Conservation (phyloP, 345 rosid species). For the Corchorus olitorius region DNA sequence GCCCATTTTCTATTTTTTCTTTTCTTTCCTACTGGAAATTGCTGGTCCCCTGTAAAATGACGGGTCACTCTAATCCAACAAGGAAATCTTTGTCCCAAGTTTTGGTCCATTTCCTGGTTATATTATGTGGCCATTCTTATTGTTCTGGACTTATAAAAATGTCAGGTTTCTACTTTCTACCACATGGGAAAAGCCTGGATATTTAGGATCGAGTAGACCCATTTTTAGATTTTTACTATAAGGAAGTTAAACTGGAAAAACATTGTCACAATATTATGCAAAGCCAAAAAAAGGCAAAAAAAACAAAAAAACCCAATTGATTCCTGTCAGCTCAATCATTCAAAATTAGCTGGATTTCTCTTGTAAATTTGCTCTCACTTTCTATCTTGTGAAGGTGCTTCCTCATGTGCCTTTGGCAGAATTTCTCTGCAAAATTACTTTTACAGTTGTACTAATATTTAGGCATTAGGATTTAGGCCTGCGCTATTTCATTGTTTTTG, state of each 20-base stretch:
- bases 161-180: background rate
- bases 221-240: background rate
- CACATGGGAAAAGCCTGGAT: background rate
- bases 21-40: background rate
- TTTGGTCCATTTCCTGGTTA: constrained; percentile 16
- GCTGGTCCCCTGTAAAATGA: constrained; percentile 20
- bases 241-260: background rate
- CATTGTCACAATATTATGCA: background rate
- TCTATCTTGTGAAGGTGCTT: background rate
- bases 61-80: constrained; percentile 26
- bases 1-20: background rate
- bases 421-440: background rate
- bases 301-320: background rate
- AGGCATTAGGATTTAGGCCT: background rate
- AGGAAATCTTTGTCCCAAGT: constrained; percentile 17
- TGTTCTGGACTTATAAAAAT: background rate
- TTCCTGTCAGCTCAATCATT: background rate
- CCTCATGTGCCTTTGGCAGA: constrained; percentile 3
- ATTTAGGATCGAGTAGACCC: background rate
- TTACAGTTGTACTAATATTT: background rate
- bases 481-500: background rate
- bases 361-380: background rate
- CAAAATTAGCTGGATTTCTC: constrained; percentile 11
- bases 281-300: background rate
- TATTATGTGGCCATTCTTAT: background rate